These are phyloP conservation scores for Clonostachys solani DNA, from an alignment of 2,329 filamentous ascomycete species.

Conservation along the genomic window DNA sequence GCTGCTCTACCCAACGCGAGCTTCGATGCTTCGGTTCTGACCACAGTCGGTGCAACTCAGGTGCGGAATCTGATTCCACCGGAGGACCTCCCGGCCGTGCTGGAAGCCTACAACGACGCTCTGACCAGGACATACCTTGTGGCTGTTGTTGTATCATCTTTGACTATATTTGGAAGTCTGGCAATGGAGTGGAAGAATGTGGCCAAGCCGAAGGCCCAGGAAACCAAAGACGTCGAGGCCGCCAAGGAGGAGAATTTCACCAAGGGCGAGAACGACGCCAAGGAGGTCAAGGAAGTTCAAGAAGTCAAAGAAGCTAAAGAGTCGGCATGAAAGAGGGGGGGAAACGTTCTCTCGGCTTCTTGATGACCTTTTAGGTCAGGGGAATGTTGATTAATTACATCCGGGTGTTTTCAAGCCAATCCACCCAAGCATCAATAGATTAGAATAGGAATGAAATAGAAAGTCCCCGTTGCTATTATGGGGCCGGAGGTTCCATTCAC, in stretches of 20 bases:
- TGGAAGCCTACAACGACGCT: slow-evolving; percentile 51
- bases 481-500: no score
- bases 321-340: no score
- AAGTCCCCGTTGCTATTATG: no score
- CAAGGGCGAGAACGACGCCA: not conserved
- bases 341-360: no score
- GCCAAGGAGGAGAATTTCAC: no score
- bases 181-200: slow-evolving; percentile 8
- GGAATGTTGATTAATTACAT: no score
- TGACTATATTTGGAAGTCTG: slow-evolving; percentile 2
- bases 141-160: slow-evolving; percentile 4
- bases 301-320: not conserved
- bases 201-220: no score
- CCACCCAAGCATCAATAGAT: no score
- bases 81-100: slow-evolving; percentile 22
- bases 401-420: no score
- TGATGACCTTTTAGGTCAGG: no score
- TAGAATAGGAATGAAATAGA: no score
- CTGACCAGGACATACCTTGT: slow-evolving; percentile 32
- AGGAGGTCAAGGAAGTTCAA: not conserved
- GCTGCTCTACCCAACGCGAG: slow-evolving; percentile 19
- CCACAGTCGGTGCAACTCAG: slow-evolving; percentile 15
- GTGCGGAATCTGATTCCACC: slow-evolving; percentile 29
- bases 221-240: no score
- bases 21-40: slow-evolving; percentile 15